Evolutionary conservation across 768 basidiomycete genomes (phyloP).

Genomic region (Lactarius trivialis): DNA sequence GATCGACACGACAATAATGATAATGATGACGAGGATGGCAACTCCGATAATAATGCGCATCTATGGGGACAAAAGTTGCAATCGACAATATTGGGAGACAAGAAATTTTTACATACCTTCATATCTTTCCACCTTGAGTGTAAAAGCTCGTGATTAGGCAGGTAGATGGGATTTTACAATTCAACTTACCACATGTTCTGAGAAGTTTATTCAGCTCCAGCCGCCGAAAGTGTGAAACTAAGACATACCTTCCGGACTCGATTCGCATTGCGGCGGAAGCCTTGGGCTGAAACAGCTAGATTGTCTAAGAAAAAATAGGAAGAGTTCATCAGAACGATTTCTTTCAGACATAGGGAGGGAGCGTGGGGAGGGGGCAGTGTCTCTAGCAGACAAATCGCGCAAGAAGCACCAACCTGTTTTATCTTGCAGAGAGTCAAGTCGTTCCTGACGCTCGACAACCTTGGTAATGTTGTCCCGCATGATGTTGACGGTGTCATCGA

Average conservation of each 20-base stretch:
- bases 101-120: constrained; percentile 52
- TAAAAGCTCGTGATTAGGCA: not conserved
- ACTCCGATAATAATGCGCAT: constrained; percentile 96
- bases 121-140: constrained; percentile 88
- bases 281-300: constrained; percentile 96
- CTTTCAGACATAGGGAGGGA: not conserved
- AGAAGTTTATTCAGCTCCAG: constrained; percentile 10
- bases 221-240: not conserved
- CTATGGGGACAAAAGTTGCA: constrained; percentile 33
- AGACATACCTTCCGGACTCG: constrained; percentile 86
- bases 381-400: not conserved
- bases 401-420: constrained; percentile 76
- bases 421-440: constrained; percentile 90
- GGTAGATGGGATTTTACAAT: not conserved
- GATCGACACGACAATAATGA: constrained; percentile 94
- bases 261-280: constrained; percentile 96
- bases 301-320: constrained; percentile 52
- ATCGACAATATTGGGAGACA: constrained; percentile 11
- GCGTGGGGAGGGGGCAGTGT: not conserved
- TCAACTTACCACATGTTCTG: constrained; percentile 86
- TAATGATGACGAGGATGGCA: constrained; percentile 81
- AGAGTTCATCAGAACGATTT: not conserved
- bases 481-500: constrained; percentile 93
- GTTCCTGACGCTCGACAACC: constrained; percentile 91
- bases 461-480: constrained; percentile 98